Percentiles rank a stretch among this genome's conserved stretches.
These are phyloP conservation scores for Trichopus zeylanicus DNA, from an alignment of 116 monocot species.

Conservation along the genomic window DNA sequence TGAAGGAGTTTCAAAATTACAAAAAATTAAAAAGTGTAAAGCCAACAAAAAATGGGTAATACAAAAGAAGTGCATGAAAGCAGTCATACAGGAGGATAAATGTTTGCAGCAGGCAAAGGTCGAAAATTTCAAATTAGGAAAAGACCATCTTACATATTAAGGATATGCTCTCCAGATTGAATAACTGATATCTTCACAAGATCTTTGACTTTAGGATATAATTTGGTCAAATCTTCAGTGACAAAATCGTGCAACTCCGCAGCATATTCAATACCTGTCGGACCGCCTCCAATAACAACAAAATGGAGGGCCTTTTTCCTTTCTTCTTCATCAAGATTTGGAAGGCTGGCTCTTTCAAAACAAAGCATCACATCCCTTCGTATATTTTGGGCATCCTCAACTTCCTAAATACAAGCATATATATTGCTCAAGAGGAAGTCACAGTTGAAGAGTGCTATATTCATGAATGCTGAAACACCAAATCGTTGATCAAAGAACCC, in stretches of 20 bases:
- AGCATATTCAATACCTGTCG: slow-evolving; percentile 62
- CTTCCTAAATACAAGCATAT: slow-evolving; percentile 29
- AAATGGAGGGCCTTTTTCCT: slow-evolving; percentile 51
- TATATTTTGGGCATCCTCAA: slow-evolving; percentile 55
- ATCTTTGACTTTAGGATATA: slow-evolving; percentile 36
- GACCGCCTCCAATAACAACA: slow-evolving; percentile 57
- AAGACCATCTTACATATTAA: slow-evolving; percentile 47
- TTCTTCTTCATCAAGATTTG: slow-evolving; percentile 35
- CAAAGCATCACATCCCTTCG: slow-evolving; percentile 53
- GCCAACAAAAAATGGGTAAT: no score
- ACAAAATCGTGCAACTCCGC: slow-evolving; percentile 64
- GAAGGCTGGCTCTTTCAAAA: slow-evolving; percentile 51
- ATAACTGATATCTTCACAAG: slow-evolving; percentile 54
- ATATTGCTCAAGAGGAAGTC: neutral
- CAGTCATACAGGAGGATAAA: no score
- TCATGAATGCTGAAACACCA: neutral
- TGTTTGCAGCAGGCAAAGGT: neutral
- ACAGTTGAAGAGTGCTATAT: no score
- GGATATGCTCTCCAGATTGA: slow-evolving; percentile 40
- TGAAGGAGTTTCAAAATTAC: no score
- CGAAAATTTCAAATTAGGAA: neutral
- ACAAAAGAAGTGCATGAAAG: no score
- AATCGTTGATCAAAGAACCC: neutral
- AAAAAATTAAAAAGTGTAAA: no score
- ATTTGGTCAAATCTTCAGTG: slow-evolving; percentile 37